phyloP scores from a whole-genome alignment of 2,329 filamentous ascomycete genomes.

The Aureobasidium sp. region DNA sequence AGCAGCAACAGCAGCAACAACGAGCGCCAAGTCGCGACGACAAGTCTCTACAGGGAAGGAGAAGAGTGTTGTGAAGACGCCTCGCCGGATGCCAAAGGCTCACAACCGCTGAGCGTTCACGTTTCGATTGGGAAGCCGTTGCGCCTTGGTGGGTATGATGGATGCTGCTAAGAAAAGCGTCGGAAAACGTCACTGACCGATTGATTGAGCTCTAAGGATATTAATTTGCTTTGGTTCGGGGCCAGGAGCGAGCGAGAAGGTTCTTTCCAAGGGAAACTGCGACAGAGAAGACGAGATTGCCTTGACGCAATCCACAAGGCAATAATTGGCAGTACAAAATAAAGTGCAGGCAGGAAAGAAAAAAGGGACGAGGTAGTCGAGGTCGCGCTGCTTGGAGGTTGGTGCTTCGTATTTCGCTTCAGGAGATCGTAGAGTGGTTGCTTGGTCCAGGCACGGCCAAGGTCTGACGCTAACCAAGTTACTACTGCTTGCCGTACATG shows the following conservation, averaged over 20 bases:
- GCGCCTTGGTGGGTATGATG: not conserved
- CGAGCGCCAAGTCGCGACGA: slow-evolving; percentile 6
- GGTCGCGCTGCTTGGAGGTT: not conserved
- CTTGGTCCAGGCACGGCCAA: not conserved
- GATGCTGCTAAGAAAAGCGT: slow-evolving; percentile 15
- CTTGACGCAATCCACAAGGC: slow-evolving; percentile 2
- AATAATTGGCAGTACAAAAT: not conserved
- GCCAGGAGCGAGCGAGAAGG: not conserved
- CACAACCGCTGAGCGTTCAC: slow-evolving; percentile 8
- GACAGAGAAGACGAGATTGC: slow-evolving; percentile 1
- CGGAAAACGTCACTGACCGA: slow-evolving; percentile 12
- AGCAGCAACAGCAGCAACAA: slow-evolving; percentile 6
- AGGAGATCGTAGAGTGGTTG: slow-evolving; percentile 11
- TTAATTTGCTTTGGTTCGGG: too few species aligned
- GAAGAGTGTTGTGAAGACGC: slow-evolving; percentile 3
- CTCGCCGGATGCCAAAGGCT: not conserved
- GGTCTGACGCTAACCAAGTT: not conserved
- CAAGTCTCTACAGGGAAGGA: not conserved
- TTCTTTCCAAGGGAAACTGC: not conserved
- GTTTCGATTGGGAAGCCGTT: slow-evolving; percentile 13
- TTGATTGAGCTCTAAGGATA: slow-evolving; percentile 3
- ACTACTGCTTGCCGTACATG: not conserved
- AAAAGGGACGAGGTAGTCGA: not conserved
- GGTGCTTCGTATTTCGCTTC: slow-evolving; percentile 13
- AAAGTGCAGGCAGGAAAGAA: not conserved